These are phyloP conservation scores for Talaromyces sp. DNA, from an alignment of 2,329 filamentous ascomycete genomes.

Conservation along the genomic window DNA sequence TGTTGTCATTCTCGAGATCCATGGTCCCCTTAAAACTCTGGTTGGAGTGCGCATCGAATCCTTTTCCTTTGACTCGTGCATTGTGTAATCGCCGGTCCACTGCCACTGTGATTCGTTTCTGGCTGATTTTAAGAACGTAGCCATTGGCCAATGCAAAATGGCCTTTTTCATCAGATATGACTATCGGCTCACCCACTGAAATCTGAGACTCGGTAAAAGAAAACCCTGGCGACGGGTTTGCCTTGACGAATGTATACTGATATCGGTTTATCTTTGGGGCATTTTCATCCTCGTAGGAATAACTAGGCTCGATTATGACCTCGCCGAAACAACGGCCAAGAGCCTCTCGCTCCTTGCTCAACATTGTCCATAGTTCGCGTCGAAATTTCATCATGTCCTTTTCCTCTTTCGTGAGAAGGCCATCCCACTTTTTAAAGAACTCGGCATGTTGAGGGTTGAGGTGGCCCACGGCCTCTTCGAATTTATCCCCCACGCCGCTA, in stretches of 20 bases:
- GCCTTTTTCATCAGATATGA: conserved; percentile 91
- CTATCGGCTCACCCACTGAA: conserved; percentile 79
- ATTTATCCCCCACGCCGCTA: conserved; percentile 75
- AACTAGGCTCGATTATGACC: conserved; percentile 75
- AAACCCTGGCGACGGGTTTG: conserved; percentile 55
- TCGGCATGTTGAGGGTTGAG: conserved; percentile 67
- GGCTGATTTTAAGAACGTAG: conserved; percentile 73
- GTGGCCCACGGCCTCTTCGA: conserved; percentile 73
- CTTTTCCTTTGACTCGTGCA: conserved; percentile 66
- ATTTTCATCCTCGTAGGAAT: conserved; percentile 62
- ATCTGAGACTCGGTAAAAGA: conserved; percentile 92
- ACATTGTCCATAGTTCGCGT: conserved; percentile 92
- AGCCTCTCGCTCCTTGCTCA: conserved; percentile 80
- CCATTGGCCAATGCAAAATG: conserved; percentile 94
- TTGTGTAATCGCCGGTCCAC: conserved; percentile 90
- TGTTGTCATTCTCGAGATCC: conserved; percentile 63
- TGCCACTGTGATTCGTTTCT: conserved; percentile 73
- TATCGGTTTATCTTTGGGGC: conserved; percentile 86
- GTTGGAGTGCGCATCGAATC: conserved; percentile 71
- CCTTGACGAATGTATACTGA: conserved; percentile 77
- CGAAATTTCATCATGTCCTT: conserved; percentile 81
- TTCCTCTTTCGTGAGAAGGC: conserved; percentile 88
- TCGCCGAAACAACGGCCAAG: conserved; percentile 85
- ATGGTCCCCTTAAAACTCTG: conserved; percentile 90
- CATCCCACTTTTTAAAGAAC: conserved; percentile 95